A percentile compares a stretch with the other conserved stretches of the same genome.
Evolutionary conservation across 1,284 basidiomycete species (phyloP).

Genomic region (Leccinum pallidistipes): DNA sequence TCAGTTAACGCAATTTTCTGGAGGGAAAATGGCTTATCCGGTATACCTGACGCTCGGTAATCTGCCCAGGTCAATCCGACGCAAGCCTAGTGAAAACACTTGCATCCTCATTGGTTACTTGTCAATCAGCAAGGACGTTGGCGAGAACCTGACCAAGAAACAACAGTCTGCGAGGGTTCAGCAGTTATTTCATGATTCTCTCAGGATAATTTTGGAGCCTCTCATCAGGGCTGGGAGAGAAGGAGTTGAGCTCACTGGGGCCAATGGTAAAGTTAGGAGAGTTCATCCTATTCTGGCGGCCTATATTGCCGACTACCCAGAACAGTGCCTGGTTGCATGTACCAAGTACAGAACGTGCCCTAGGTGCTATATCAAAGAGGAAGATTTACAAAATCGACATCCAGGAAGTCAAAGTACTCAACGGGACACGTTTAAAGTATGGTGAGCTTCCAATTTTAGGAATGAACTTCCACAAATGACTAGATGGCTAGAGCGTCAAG

Average conservation of each 20-base stretch:
- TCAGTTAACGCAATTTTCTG: background rate
- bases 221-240: background rate
- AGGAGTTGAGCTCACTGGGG: background rate
- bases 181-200: background rate
- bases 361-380: background rate
- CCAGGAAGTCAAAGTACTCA: too few species aligned
- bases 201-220: background rate
- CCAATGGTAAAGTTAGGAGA: background rate
- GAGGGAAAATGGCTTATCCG: background rate
- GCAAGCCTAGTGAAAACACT: background rate
- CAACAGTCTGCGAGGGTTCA: background rate
- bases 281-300: background rate
- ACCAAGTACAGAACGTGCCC: background rate
- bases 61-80: background rate
- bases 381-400: background rate
- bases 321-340: background rate
- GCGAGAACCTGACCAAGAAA: background rate
- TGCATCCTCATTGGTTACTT: background rate
- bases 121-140: background rate
- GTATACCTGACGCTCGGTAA: background rate
- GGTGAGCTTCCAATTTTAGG: background rate
- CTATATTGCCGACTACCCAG: background rate
- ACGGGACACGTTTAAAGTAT: background rate
- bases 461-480: background rate
- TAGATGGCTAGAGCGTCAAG: background rate